Evolutionary conservation across 2,329 filamentous ascomycete species (phyloP).

Genomic region (Podosphaera leucotricha): DNA sequence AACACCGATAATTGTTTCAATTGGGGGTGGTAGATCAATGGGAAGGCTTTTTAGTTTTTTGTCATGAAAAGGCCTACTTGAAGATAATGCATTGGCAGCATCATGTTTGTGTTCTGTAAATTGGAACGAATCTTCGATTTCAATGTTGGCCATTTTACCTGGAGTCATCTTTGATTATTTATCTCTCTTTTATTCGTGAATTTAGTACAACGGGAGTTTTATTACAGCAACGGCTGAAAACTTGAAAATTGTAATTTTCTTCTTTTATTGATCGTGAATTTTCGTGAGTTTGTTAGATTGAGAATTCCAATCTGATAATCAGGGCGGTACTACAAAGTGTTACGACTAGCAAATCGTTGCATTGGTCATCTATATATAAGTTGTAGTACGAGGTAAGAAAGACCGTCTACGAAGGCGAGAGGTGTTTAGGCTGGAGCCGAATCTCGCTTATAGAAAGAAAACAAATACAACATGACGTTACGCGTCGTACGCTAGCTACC

Average conservation of each 20-base stretch:
- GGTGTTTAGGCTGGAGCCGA: too few species aligned
- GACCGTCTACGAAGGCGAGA: too few species aligned
- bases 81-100: neutral
- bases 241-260: neutral
- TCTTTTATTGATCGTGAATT: too few species aligned
- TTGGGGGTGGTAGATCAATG: neutral
- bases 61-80: neutral
- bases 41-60: neutral
- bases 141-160: neutral
- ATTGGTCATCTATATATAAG: too few species aligned
- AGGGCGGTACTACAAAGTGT: too few species aligned
- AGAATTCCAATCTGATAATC: too few species aligned
- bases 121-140: neutral
- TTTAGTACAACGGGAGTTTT: neutral
- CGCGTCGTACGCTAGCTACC: too few species aligned
- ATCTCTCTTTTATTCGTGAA: neutral
- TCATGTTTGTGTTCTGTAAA: neutral
- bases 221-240: neutral
- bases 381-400: too few species aligned
- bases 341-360: too few species aligned
- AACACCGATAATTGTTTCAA: neutral
- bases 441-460: too few species aligned
- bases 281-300: too few species aligned
- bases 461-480: too few species aligned
- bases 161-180: neutral